Base-by-base conservation (phyloP, 2,329 filamentous ascomycete genomes). In the Helotiales sp. region DNA sequence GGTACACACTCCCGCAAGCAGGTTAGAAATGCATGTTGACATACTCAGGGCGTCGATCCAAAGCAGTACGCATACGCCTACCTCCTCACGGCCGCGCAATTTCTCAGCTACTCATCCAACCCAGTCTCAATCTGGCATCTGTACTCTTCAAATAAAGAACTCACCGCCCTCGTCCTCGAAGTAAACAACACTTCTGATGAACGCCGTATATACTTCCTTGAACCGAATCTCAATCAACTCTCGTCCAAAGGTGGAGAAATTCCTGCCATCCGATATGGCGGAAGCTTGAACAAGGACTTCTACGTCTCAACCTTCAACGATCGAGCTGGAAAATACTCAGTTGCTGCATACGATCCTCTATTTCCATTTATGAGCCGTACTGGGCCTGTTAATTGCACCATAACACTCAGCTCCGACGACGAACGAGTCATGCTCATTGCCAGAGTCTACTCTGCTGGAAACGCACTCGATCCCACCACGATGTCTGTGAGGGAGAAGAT, bases 71-170 rank as follows among this genome's bases (percentile, higher is more conserved):
- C 85, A 10, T 78, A 86, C 66, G 87, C 85, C 0, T 91, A 91
- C 65, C 76, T 93, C 3, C 77, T 90, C 22, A 92, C 89, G 1
- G 86, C 87, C 3, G 83, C 88, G 5, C 80, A 80, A 29, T 87
- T 91, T 60, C 70, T 90, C 5, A 85, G 86, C 2, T 89, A 89
- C 67, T 82, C 83, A 22, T 91, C 90, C 73, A 92, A 91, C 65
- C 88, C 88, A 0, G 86, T 89, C 2, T 91, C 88, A 0, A 89
- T 92, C 66, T 93, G 89, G 87, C 91, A 91, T 63, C 79, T 93
- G 2, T 92, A 93, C 69, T 81, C 84, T 12, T 63, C 72, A 0
- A 72, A 81, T 8, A 80, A 80, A 57, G 72, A 79, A 5, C 76
- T 92, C 13, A 80, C 77, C 24, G 85, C 84, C 55, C 84, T 91